A percentile compares a stretch with the other conserved stretches of the same genome.
These are phyloP conservation scores for Stevia rebaudiana DNA, from an alignment of 140 eudicot species.

Conservation along the genomic window DNA sequence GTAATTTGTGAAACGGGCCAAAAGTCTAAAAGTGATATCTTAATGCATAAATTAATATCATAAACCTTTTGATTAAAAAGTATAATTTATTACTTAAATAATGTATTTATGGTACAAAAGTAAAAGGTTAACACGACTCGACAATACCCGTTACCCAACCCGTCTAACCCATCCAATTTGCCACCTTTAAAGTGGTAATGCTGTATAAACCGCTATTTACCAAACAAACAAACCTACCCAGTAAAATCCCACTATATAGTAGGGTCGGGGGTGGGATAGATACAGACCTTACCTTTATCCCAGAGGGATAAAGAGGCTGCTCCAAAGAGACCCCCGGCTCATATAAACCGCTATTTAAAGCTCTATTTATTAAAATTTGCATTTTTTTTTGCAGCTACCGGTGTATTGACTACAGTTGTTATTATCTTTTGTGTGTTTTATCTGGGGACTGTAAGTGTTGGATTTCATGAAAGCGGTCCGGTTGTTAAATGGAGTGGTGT, in stretches of 20 bases:
- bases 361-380: neutral
- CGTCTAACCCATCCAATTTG: neutral
- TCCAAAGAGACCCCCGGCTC: no score
- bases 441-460: constrained; percentile 54
- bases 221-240: no score
- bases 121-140: neutral
- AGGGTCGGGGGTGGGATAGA: no score
- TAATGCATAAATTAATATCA: neutral
- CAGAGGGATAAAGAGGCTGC: no score
- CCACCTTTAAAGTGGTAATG: neutral
- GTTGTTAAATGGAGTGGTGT: constrained; percentile 57
- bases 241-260: no score
- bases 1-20: neutral
- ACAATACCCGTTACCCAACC: neutral
- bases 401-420: constrained; percentile 60
- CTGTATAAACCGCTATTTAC: neutral
- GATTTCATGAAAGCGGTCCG: constrained; percentile 58
- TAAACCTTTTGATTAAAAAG: neutral
- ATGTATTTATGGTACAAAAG: neutral
- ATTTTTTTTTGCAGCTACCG: constrained; percentile 63
- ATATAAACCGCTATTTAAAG: neutral
- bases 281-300: no score
- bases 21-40: neutral
- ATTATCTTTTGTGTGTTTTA: constrained; percentile 56
- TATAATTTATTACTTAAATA: neutral